These are phyloP conservation scores for Trichoderma oligosporum DNA, from an alignment of 2,329 filamentous ascomycete species.

Conservation along the genomic window DNA sequence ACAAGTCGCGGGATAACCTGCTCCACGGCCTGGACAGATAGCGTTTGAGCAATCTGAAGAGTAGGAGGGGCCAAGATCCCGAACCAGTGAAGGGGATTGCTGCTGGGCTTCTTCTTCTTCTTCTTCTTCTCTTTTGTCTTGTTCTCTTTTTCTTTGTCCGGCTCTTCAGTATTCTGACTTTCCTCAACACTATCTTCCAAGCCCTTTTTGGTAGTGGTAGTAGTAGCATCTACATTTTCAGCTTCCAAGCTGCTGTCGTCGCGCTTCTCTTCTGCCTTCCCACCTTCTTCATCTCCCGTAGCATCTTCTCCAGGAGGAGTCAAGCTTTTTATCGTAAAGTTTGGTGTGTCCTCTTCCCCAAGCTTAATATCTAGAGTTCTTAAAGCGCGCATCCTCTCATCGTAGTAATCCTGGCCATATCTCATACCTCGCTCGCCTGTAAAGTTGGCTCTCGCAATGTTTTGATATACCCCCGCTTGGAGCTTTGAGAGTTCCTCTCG, in stretches of 20 bases:
- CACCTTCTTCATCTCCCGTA: background rate
- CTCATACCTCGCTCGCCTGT: constrained; percentile 57
- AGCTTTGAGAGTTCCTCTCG: constrained; percentile 50
- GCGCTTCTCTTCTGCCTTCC: constrained; percentile 10
- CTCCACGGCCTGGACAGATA: constrained; percentile 55
- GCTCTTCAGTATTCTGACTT: background rate
- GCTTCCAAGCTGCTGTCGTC: background rate
- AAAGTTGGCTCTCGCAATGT: constrained; percentile 73
- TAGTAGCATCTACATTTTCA: background rate
- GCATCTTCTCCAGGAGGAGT: constrained; percentile 8
- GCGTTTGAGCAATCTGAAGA: constrained; percentile 55
- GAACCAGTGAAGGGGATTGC: constrained; percentile 54
- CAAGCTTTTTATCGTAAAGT: background rate
- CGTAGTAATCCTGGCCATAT: constrained; percentile 69
- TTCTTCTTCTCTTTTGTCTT: background rate
- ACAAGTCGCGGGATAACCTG: constrained; percentile 55
- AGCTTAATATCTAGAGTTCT: constrained; percentile 37
- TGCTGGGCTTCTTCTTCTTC: constrained; percentile 21
- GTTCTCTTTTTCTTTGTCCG: constrained; percentile 12
- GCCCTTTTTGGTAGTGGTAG: background rate
- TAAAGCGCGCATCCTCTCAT: constrained; percentile 66
- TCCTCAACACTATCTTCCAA: background rate
- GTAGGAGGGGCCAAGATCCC: constrained; percentile 51
- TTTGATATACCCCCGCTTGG: constrained; percentile 54
- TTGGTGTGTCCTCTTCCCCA: constrained; percentile 10